Conservation (phyloP, 1,139 yeast genomes). For the Debaryomycetaceae sp. region DNA sequence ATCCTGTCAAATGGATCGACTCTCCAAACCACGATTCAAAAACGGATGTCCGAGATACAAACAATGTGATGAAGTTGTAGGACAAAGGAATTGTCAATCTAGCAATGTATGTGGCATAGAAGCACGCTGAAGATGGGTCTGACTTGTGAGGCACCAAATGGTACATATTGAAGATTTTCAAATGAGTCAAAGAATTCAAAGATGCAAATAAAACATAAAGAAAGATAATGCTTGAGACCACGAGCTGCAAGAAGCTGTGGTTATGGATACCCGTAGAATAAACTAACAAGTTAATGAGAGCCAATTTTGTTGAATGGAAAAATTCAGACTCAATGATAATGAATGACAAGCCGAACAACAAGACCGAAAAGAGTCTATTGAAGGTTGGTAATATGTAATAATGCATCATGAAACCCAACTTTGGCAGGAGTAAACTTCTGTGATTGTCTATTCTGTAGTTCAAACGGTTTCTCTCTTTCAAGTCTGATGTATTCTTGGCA, state of each 20-base stretch:
- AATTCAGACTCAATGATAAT: conserved; percentile 69
- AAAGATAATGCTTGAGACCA: conserved; percentile 40
- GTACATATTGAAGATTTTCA: conserved; percentile 71
- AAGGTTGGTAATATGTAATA: conserved; percentile 44
- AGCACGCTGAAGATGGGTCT: conserved; percentile 71
- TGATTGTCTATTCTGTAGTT: conserved; percentile 22
- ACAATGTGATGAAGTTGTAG: conserved; percentile 70
- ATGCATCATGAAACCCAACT: conserved; percentile 28
- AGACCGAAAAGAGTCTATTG: conserved; percentile 38
- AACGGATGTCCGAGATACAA: conserved; percentile 44
- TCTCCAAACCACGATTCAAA: conserved; percentile 67
- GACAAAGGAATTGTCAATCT: conserved; percentile 80
- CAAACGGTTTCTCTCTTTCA: conserved; percentile 27
- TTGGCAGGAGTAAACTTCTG: conserved; percentile 20
- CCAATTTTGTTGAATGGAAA: conserved; percentile 64
- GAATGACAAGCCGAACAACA: conserved; percentile 40
- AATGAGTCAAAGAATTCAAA: conserved; percentile 60
- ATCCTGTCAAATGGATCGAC: conserved; percentile 70
- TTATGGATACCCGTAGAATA: conserved; percentile 16
- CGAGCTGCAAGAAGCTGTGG: conserved; percentile 27
- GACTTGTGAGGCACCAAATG: conserved; percentile 67
- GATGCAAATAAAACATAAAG: conserved; percentile 69
- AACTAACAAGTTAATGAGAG: conserved; percentile 54
- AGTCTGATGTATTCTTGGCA: conserved; percentile 21
- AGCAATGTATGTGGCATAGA: conserved; percentile 78